Conservation (phyloP, 306 rosid species). For the Inga leiocalycina region DNA sequence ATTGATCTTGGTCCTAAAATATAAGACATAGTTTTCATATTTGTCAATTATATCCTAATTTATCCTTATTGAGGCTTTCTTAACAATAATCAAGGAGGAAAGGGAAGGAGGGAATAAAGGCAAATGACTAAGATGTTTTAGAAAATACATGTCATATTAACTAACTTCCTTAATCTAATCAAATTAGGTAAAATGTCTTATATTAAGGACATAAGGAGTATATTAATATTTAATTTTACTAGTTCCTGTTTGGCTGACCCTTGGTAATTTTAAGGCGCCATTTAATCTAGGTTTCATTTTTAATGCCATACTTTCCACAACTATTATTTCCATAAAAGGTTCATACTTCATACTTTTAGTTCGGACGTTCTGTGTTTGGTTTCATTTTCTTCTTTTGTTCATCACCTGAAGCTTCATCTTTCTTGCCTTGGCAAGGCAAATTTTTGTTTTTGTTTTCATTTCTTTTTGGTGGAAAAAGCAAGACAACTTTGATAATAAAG, state of each 20-base stretch:
- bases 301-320: background rate
- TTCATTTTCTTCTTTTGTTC: background rate
- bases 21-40: too few relatives aligned
- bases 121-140: too few relatives aligned
- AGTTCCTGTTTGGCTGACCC: conserved; percentile 22
- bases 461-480: background rate
- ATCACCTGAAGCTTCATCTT: background rate
- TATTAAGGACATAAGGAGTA: too few relatives aligned
- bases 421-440: background rate
- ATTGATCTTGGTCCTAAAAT: too few relatives aligned
- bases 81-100: too few relatives aligned
- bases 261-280: background rate
- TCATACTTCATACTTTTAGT: background rate
- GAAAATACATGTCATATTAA: too few relatives aligned
- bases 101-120: too few relatives aligned
- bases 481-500: background rate
- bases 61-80: too few relatives aligned
- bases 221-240: conserved; percentile 1
- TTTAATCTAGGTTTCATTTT: background rate
- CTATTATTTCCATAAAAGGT: background rate
- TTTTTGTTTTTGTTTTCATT: background rate
- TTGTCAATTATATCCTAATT: too few relatives aligned
- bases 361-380: background rate
- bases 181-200: too few relatives aligned
- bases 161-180: too few relatives aligned